Conservation (phyloP, 2,329 filamentous ascomycete genomes). For the Pseudopyricularia cyperi region DNA sequence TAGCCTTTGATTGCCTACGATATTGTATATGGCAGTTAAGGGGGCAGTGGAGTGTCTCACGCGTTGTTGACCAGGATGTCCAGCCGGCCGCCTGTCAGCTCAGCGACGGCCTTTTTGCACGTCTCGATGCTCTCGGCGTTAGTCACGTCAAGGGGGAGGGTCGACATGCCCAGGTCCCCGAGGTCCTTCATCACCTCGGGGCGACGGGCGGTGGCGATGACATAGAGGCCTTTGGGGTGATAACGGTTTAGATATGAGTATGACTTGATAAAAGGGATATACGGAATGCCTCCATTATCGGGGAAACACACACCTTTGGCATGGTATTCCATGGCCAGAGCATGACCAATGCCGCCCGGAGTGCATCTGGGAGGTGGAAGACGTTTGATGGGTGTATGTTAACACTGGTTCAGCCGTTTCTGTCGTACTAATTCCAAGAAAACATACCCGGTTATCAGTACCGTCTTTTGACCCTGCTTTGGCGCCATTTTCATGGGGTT, state of each 20-base stretch:
- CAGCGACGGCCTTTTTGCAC: constrained; percentile 17
- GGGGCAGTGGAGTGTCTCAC: constrained; percentile 17
- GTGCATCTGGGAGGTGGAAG: constrained; percentile 15
- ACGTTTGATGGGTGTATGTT: not conserved
- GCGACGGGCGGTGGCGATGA: constrained; percentile 24
- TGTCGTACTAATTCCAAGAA: not conserved
- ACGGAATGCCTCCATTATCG: no score
- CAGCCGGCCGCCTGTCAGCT: constrained; percentile 28
- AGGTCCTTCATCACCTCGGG: constrained; percentile 17
- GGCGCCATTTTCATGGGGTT: constrained; percentile 1
- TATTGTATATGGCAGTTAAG: no score
- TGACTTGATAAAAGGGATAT: not conserved
- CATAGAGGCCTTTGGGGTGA: constrained; percentile 17
- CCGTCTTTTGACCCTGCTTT: constrained; percentile 1
- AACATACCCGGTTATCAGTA: constrained; percentile 3
- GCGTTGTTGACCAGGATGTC: constrained; percentile 50
- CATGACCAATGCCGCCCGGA: constrained; percentile 23
- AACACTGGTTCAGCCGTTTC: no score
- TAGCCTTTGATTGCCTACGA: no score
- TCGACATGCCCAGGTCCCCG: constrained; percentile 11
- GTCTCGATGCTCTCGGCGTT: constrained; percentile 13
- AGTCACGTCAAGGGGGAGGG: constrained; percentile 16
- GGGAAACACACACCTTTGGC: constrained; percentile 17
- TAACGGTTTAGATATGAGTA: not conserved
- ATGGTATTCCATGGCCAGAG: constrained; percentile 21